Evolutionary conservation across 2,329 filamentous ascomycete genomes (phyloP).

Genomic region (Aspergillus pseudoglaucus): DNA sequence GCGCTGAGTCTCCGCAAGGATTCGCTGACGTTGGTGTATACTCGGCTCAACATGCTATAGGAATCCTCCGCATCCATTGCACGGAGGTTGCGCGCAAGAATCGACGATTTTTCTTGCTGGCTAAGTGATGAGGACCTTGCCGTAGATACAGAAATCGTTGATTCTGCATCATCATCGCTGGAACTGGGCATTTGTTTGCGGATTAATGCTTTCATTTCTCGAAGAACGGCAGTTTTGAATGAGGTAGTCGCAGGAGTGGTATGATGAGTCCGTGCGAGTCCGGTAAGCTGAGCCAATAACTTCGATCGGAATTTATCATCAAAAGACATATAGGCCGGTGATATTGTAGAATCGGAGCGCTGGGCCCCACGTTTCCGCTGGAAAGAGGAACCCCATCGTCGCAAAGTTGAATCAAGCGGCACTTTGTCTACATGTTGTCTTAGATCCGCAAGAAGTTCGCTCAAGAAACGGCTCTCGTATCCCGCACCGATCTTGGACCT

Average conservation of each 20-base stretch:
- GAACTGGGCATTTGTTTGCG: constrained; percentile 82
- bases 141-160: constrained; percentile 79
- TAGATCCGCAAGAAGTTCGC: constrained; percentile 70
- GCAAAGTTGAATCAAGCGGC: constrained; percentile 65
- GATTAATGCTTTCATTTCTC: constrained; percentile 81
- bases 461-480: constrained; percentile 75
- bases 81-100: constrained; percentile 79
- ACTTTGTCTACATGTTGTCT: constrained; percentile 72
- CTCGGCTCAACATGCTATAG: constrained; percentile 70
- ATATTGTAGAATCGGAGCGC: constrained; percentile 58
- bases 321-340: constrained; percentile 72
- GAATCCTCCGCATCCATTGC: constrained; percentile 77
- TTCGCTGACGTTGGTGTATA: constrained; percentile 85
- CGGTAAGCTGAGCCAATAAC: constrained; percentile 64
- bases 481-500: constrained; percentile 77
- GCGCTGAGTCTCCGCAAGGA: constrained; percentile 76
- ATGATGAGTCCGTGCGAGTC: constrained; percentile 74
- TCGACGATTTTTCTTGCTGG: constrained; percentile 83
- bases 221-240: constrained; percentile 75
- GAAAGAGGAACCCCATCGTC: constrained; percentile 75
- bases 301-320: constrained; percentile 64
- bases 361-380: constrained; percentile 64
- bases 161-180: constrained; percentile 88
- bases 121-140: constrained; percentile 61
- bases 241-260: constrained; percentile 73